A percentile compares a stretch with the other conserved stretches of the same genome.
phyloP scores from a whole-genome alignment of 140 eudicot genomes.

The Erigeron philadelphicus region DNA sequence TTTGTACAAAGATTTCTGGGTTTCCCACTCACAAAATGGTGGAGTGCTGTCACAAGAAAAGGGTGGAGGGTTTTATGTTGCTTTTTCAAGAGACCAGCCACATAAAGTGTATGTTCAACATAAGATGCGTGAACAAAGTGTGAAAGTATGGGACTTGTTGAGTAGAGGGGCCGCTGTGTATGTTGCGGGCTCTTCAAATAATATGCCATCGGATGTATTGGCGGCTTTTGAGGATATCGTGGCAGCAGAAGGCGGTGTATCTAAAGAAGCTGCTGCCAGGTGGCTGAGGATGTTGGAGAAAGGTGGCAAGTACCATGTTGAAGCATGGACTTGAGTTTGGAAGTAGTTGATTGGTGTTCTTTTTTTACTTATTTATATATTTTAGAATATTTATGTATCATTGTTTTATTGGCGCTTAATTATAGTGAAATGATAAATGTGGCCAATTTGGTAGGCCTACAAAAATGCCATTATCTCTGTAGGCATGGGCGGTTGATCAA shows the following conservation, averaged over 20 bases:
- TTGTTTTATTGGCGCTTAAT: no score
- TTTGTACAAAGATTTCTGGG: slow-evolving; percentile 73
- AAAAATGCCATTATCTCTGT: no score
- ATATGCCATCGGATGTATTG: slow-evolving; percentile 80
- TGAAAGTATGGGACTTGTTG: slow-evolving; percentile 58
- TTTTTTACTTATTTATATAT: no score
- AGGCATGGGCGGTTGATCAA: no score
- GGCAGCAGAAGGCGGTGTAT: slow-evolving; percentile 51
- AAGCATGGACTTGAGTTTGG: slow-evolving; percentile 68
- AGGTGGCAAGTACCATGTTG: slow-evolving; percentile 91
- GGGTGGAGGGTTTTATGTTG: slow-evolving; percentile 85
- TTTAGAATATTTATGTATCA: no score
- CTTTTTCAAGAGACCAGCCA: slow-evolving; percentile 88
- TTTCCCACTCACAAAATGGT: slow-evolving; percentile 43
- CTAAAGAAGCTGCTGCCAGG: slow-evolving; percentile 61
- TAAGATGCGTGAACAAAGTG: slow-evolving; percentile 64
- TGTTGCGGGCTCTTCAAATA: slow-evolving; percentile 84
- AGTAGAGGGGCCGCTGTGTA: slow-evolving; percentile 70
- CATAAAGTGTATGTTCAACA: slow-evolving; percentile 84
- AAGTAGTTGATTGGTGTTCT: not conserved
- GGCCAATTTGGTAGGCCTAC: no score
- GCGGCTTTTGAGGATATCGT: slow-evolving; percentile 70
- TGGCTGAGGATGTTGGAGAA: slow-evolving; percentile 80
- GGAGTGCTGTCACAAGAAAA: slow-evolving; percentile 77
- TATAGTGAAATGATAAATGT: no score